Evolutionary conservation across 176 grass and related monocot species (phyloP).

Genomic region (Oryza longistaminata): DNA sequence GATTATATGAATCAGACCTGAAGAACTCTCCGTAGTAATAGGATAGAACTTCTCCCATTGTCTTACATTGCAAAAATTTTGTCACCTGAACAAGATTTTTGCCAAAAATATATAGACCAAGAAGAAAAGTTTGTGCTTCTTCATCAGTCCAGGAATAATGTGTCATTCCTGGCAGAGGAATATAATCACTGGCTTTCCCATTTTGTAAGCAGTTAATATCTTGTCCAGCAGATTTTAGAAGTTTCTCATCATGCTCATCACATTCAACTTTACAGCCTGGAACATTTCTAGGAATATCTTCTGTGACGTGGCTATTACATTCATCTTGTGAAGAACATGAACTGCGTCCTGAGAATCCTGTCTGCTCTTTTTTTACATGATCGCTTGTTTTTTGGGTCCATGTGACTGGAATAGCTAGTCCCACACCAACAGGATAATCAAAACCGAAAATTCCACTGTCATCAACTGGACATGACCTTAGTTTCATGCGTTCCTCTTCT

Average conservation of each 20-base stretch:
- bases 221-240: conserved; percentile 31
- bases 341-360: conserved; percentile 12
- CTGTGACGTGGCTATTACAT: conserved; percentile 21
- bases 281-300: conserved; percentile 32
- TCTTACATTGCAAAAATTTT: conserved; percentile 65
- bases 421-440: conserved; percentile 48
- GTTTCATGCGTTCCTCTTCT: conserved; percentile 34
- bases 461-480: conserved; percentile 39
- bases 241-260: conserved; percentile 40
- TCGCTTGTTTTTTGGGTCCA: conserved; percentile 48
- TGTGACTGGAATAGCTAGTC: conserved; percentile 65
- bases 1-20: conserved; percentile 62
- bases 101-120: conserved; percentile 89
- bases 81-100: conserved; percentile 83
- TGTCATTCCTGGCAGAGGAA: conserved; percentile 55
- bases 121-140: conserved; percentile 71
- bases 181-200: conserved; percentile 30
- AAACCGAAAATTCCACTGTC: conserved; percentile 32
- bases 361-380: conserved; percentile 39
- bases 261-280: conserved; percentile 43
- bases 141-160: conserved; percentile 57
- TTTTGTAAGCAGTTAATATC: conserved; percentile 35
- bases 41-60: conserved; percentile 73
- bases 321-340: conserved; percentile 40
- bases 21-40: conserved; percentile 93